Base-by-base conservation (phyloP, 2,329 filamentous ascomycete species). In the Shiraia bambusicola region DNA sequence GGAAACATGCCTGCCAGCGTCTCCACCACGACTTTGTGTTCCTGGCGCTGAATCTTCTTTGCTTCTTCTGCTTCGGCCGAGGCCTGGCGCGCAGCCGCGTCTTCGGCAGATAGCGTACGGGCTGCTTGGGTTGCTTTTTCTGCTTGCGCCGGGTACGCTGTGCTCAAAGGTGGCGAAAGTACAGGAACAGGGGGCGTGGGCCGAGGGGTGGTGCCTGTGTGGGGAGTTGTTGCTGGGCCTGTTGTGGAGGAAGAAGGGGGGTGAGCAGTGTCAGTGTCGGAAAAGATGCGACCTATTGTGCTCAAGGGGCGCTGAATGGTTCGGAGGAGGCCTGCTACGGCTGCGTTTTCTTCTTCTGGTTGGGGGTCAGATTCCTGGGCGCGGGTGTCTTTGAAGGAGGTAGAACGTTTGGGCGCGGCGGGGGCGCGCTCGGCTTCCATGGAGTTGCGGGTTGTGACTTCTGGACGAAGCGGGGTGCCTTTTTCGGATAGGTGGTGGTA, bases 1-100 rank as follows among this genome's bases (percentile, higher is more conserved):
- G 93, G 93, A 67, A 98, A 98, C 93, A 98, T 98, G 57, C 89
- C 87, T 34, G 88, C 84, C 42, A 98, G 73, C 26, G 93, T 97
- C 71, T 97, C 93, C 2, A 97, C 92, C 6, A 98, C 84, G 57
- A 90, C 92, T 39, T 82, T 77, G 69, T 97, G 91, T 74, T 98
- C 93, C 40, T 86, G 84, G 26, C 83, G 78, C 54, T 93, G 84
- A 46, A 97, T 82, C 12, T 87, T 78, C 52, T 90, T 82, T 6
- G 92, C 92, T 66, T 98, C 88, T 8, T 92, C 92, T 6, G 81
- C 82, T 68, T 97, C 92, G 1, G 88, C 90, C 54, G 87, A 94
- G 1, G 92, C 92, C 70, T 97, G 92, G 36, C 89, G 78, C 2
- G 90, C 91, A 0, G 91, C 91, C 17, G 89, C 87, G 65, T 95